Evolutionary conservation across 441 rosid species (phyloP).

Genomic region (Euphorbia schlechtendalii): DNA sequence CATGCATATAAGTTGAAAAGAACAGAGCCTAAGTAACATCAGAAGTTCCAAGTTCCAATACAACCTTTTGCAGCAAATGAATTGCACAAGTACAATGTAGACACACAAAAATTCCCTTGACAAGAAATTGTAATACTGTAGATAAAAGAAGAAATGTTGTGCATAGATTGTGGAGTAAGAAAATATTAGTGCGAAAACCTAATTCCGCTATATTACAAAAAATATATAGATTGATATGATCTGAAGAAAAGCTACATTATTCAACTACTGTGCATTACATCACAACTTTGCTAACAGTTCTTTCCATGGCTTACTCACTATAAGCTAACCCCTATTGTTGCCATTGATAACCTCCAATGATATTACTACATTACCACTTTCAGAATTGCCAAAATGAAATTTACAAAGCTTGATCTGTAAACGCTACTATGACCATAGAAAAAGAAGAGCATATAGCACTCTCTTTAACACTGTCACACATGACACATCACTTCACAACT

Average conservation of each 20-base stretch:
- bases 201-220: neutral
- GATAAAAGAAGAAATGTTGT: neutral
- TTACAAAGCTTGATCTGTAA: neutral
- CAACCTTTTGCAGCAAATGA: constrained; percentile 8
- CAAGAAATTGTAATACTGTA: neutral
- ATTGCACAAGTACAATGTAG: neutral
- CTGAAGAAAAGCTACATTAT: neutral
- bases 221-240: neutral
- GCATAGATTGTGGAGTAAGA: neutral
- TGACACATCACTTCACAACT: neutral
- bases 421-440: neutral
- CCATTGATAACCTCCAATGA: neutral
- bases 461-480: too few relatives aligned
- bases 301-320: neutral
- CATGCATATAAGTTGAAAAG: too few relatives aligned
- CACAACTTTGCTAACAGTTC: neutral
- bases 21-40: too few relatives aligned
- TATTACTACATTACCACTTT: neutral
- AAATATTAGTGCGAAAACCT: neutral
- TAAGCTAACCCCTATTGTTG: neutral
- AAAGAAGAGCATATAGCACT: neutral
- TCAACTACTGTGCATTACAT: neutral
- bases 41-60: neutral
- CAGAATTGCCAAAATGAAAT: neutral
- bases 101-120: neutral